Evolutionary conservation across 371 early-diverging fungal species (phyloP), one percentile per base, ranked within the genome.

Genomic region (Lichtheimia corymbifera): DNA sequence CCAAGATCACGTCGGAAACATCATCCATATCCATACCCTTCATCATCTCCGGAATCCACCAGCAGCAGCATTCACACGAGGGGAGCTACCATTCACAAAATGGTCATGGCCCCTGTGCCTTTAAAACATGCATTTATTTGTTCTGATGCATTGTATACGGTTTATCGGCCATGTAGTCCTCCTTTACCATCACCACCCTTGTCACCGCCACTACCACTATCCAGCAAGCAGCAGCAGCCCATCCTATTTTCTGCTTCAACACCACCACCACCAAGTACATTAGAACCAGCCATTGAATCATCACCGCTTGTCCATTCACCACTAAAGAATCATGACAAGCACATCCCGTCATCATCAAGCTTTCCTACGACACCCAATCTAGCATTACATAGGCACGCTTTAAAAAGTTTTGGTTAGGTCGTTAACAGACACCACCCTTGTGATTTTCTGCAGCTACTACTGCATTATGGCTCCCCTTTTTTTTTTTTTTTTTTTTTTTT

Each of bases 1-100:
- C 70, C 84, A 18, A 85, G 79, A 72, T 83, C 84, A 40, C 74
- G 84, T 17, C 79, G 84, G 61, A 58, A 65, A 52, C 50, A 68
- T 28, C 52, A 60, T 42, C 62, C 50, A 42, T 54, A 54, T 9
- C 51, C 22, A 13, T 22, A 43, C 35, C 35, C 11, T 35, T 35
- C 35, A 35, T 35, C 35, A 35, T 35, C 35, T 35, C 35, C 35
- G 35, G 35, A 40, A 35, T 35, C 9, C 51, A 61, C 20, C 61
- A 66, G 42, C 51, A 66, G 42, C 51, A 66, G 42, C 55, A 61
- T 15, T 50, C 50, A 18, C 53, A 53, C 17, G 50, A 28, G 9
- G 35, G 11, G 11, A 35, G 2, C 35, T 35, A 35, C 35, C 35
- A 11, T 35, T 35, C 35, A 35, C 5, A 35, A 2, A 6, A 35